Conservation (phyloP, 2,329 filamentous ascomycete genomes). For the Sarocladium strictum region DNA sequence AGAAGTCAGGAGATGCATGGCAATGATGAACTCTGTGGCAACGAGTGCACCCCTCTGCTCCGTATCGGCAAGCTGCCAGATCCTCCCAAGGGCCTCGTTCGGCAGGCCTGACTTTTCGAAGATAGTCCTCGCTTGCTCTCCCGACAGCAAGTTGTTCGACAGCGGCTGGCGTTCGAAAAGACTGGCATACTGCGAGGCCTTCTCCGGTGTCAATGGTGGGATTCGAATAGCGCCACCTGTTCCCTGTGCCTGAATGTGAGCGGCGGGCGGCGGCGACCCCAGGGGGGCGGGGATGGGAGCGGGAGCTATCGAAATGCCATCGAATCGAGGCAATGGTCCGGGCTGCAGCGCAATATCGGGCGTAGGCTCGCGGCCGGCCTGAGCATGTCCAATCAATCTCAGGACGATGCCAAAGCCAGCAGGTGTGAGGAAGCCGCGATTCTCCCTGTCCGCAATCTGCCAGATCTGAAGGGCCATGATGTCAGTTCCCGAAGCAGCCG, state of each 20-base stretch:
- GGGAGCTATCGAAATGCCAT: conserved; percentile 50
- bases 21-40: conserved; percentile 90
- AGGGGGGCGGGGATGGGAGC: conserved; percentile 26
- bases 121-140: conserved; percentile 84
- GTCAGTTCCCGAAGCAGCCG: neutral
- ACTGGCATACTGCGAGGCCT: conserved; percentile 81
- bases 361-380: conserved; percentile 77
- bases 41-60: conserved; percentile 86
- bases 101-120: conserved; percentile 90
- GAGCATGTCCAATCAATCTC: conserved; percentile 90
- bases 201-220: conserved; percentile 80
- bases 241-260: conserved; percentile 48
- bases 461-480: conserved; percentile 63
- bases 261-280: conserved; percentile 41
- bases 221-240: conserved; percentile 74
- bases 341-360: conserved; percentile 77
- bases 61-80: conserved; percentile 93
- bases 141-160: conserved; percentile 66
- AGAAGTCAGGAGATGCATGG: conserved; percentile 93
- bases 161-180: conserved; percentile 87
- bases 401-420: conserved; percentile 90
- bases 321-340: conserved; percentile 87
- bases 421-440: conserved; percentile 86
- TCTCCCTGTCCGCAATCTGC: conserved; percentile 97
- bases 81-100: conserved; percentile 85